Percentiles rank a stretch among this genome's conserved stretches.
These are phyloP conservation scores for Globomyces pollinis-pini DNA, from an alignment of 192 early-diverging fungal genomes.

Conservation along the genomic window DNA sequence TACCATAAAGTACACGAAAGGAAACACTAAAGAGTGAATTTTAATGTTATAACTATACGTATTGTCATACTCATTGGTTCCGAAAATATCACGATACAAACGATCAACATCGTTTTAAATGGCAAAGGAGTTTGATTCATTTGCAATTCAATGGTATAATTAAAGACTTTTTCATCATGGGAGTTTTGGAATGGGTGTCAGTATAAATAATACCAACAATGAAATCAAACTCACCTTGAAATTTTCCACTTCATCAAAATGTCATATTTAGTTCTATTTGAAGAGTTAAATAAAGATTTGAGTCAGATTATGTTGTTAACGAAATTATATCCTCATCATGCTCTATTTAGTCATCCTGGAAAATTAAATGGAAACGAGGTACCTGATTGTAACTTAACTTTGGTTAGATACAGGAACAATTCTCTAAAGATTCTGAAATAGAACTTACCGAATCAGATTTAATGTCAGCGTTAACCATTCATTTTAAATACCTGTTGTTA, in stretches of 20 bases:
- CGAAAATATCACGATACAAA: slow-evolving; percentile 33
- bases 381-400: no score
- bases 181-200: not conserved
- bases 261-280: not conserved
- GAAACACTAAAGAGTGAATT: slow-evolving; percentile 26
- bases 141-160: not conserved
- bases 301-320: no score
- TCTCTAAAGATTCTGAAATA: no score
- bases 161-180: not conserved
- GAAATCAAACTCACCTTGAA: not conserved
- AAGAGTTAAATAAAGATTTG: no score
- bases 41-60: not conserved
- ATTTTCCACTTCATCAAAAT: not conserved
- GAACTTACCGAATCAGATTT: no score
- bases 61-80: slow-evolving; percentile 9
- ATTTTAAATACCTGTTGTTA: no score
- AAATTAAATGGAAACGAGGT: no score
- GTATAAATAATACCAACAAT: slow-evolving; percentile 5
- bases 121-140: not conserved
- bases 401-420: no score
- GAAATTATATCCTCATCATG: no score
- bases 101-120: slow-evolving; percentile 32
- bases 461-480: no score
- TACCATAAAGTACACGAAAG: slow-evolving; percentile 11
- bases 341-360: no score